Conservation (phyloP, 1,139 yeast genomes). For the Yamadazyma conglobata region DNA sequence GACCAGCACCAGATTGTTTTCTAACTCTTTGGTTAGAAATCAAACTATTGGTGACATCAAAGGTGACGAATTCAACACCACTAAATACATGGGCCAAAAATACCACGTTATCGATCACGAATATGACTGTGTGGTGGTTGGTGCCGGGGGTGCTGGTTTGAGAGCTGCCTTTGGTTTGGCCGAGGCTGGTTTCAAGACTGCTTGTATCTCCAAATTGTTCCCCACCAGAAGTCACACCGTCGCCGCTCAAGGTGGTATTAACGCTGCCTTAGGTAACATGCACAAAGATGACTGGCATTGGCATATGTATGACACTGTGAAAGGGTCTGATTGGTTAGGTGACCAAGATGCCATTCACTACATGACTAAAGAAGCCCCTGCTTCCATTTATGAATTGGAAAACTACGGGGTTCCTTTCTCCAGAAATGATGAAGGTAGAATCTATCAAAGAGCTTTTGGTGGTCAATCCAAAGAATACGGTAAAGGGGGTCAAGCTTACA, state of each 20-base stretch:
- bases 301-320: constrained; percentile 99
- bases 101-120: constrained; percentile 95
- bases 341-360: constrained; percentile 99
- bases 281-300: constrained; percentile 98
- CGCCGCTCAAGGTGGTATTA: constrained; percentile 99
- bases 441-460: constrained; percentile 98
- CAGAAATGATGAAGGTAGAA: constrained; percentile 94
- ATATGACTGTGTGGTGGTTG: constrained; percentile 95
- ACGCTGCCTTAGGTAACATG: constrained; percentile 97
- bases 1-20: constrained; percentile 20
- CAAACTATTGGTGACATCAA: constrained; percentile 48
- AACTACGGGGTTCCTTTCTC: constrained; percentile 98
- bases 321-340: constrained; percentile 99
- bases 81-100: constrained; percentile 61
- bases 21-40: constrained; percentile 25
- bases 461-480: constrained; percentile 96
- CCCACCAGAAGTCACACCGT: constrained; percentile 99
- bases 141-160: constrained; percentile 97
- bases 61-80: constrained; percentile 49
- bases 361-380: constrained; percentile 98
- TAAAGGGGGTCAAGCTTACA: constrained; percentile 98
- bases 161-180: constrained; percentile 98
- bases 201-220: constrained; percentile 94
- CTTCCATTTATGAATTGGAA: constrained; percentile 92
- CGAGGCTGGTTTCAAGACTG: constrained; percentile 95